A percentile compares a stretch with the other conserved stretches of the same genome.
phyloP scores from a whole-genome alignment of 2,329 filamentous ascomycete species.

The Cytospora piceicola region DNA sequence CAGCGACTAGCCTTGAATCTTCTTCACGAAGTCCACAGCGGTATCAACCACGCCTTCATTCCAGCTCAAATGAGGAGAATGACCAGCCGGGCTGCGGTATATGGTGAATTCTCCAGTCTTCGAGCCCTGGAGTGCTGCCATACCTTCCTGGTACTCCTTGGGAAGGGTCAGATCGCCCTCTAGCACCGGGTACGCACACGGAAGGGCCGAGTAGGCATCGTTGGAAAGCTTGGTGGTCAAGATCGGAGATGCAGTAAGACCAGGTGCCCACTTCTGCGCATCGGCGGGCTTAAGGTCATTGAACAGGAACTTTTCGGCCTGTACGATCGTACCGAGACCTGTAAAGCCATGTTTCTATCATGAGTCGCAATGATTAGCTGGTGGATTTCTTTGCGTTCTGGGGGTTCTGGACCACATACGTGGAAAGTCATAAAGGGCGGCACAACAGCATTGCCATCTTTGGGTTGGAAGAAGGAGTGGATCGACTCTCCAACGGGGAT shows the following conservation, averaged over 20 bases:
- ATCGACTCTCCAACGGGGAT: slow-evolving; percentile 40
- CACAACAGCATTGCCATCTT: slow-evolving; percentile 32
- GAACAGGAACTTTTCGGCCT: slow-evolving; percentile 38
- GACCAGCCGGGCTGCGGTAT: slow-evolving; percentile 36
- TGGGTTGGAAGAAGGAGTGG: slow-evolving; percentile 38
- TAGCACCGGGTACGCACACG: slow-evolving; percentile 41
- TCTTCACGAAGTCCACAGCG: slow-evolving; percentile 34
- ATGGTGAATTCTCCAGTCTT: slow-evolving; percentile 36
- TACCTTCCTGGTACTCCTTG: slow-evolving; percentile 39
- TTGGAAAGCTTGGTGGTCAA: slow-evolving; percentile 38
- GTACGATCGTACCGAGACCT: slow-evolving; percentile 35
- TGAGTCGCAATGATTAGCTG: background rate
- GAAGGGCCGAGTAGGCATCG: slow-evolving; percentile 38
- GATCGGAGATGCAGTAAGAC: slow-evolving; percentile 37
- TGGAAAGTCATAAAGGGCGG: slow-evolving; percentile 39
- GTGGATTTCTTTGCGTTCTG: background rate
- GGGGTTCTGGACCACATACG: slow-evolving; percentile 22
- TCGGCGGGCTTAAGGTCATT: slow-evolving; percentile 35
- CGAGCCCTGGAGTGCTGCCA: slow-evolving; percentile 36
- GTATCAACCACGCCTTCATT: slow-evolving; percentile 35
- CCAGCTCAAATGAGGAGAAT: slow-evolving; percentile 42
- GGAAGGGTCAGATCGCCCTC: slow-evolving; percentile 39
- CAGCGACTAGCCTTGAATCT: background rate
- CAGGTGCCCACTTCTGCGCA: slow-evolving; percentile 35
- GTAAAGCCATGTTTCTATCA: slow-evolving; percentile 5